Percentiles rank a stretch among this genome's conserved stretches.
phyloP scores from a whole-genome alignment of 129 eudicot genomes.

The Flaveria sonorensis region DNA sequence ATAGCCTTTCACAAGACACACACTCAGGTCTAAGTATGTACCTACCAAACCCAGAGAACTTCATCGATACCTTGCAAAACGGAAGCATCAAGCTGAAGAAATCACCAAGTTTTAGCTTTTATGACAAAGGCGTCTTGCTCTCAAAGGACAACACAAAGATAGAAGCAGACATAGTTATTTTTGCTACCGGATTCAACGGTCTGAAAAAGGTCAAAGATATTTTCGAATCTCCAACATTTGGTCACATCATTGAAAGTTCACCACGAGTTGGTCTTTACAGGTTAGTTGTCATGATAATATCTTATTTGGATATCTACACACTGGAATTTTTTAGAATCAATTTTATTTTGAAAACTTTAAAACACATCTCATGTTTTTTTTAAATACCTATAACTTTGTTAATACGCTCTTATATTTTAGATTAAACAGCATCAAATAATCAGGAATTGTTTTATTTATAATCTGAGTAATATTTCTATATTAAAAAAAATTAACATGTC shows the following conservation, averaged over 20 bases:
- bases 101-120: constrained; percentile 36
- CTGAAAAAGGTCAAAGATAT: constrained; percentile 45
- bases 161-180: constrained; percentile 47
- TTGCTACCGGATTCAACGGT: constrained; percentile 65
- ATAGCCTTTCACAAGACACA: background rate
- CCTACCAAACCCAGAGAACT: constrained; percentile 1
- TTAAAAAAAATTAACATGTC: too few relatives aligned
- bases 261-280: constrained; percentile 52
- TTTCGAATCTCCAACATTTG: constrained; percentile 42
- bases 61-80: constrained; percentile 3
- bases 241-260: constrained; percentile 40
- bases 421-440: too few relatives aligned
- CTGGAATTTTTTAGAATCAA: too few relatives aligned
- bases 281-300: constrained; percentile 22
- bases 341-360: too few relatives aligned
- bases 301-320: background rate
- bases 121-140: constrained; percentile 51
- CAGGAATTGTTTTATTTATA: too few relatives aligned
- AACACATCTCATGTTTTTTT: too few relatives aligned
- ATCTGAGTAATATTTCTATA: too few relatives aligned
- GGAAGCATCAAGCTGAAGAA: constrained; percentile 52
- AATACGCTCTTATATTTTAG: too few relatives aligned
- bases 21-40: constrained; percentile 5
- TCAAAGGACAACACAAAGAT: constrained; percentile 30
- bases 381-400: too few relatives aligned